Evolutionary conservation across 2,329 filamentous ascomycete species (phyloP).

Genomic region (Rugonectria rugulosa): DNA sequence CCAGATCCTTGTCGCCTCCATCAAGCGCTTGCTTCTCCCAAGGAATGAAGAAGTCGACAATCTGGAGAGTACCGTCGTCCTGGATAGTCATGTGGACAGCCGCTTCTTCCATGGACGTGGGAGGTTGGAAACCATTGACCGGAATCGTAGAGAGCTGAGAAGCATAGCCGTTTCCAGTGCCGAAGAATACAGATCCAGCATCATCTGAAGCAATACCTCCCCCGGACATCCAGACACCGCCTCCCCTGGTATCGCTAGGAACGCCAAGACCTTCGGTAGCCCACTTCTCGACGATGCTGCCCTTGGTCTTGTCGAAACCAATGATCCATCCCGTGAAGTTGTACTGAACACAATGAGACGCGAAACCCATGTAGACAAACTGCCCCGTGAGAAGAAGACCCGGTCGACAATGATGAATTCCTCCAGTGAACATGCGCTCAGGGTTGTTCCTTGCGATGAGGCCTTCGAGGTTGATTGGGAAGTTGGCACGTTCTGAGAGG

Average conservation of each 20-base stretch:
- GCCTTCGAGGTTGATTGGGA: slow-evolving; percentile 58
- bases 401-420: slow-evolving; percentile 60
- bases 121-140: slow-evolving; percentile 47
- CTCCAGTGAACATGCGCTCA: slow-evolving; percentile 58
- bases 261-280: slow-evolving; percentile 53
- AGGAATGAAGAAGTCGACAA: slow-evolving; percentile 63
- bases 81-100: slow-evolving; percentile 54
- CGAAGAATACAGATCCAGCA: slow-evolving; percentile 49
- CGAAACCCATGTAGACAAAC: slow-evolving; percentile 60
- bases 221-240: slow-evolving; percentile 54
- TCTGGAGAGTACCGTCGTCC: slow-evolving; percentile 49
- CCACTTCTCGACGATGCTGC: slow-evolving; percentile 48
- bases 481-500: slow-evolving; percentile 48
- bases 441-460: slow-evolving; percentile 54
- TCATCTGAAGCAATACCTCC: slow-evolving; percentile 50
- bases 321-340: slow-evolving; percentile 64
- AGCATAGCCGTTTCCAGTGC: slow-evolving; percentile 51
- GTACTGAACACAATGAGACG: slow-evolving; percentile 63
- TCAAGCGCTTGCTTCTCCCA: slow-evolving; percentile 59
- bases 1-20: slow-evolving; percentile 59
- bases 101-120: slow-evolving; percentile 53
- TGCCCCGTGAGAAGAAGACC: slow-evolving; percentile 54
- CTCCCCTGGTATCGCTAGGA: slow-evolving; percentile 46
- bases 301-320: slow-evolving; percentile 54
- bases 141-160: slow-evolving; percentile 48